phyloP scores from a whole-genome alignment of 805 yeast genomes.

The Schwanniomyces polymorphus region DNA sequence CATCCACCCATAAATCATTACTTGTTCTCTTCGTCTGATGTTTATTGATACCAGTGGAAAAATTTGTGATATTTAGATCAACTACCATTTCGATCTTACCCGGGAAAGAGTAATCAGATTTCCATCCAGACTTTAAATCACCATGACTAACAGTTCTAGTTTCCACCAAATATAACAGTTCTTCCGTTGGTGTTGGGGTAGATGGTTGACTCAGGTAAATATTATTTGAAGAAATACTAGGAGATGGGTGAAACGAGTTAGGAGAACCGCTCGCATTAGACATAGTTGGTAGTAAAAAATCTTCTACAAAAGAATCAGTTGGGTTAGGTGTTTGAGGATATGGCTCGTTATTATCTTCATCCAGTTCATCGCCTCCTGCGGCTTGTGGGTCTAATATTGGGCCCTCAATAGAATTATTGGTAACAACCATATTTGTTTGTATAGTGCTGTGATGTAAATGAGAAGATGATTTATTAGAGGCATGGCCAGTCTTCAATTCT shows the following conservation, averaged over 20 bases:
- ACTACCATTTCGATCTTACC: slow-evolving; percentile 83
- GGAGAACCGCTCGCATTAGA: neutral
- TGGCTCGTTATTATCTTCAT: neutral
- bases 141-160: slow-evolving; percentile 73
- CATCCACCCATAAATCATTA: slow-evolving; percentile 25
- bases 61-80: slow-evolving; percentile 59
- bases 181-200: slow-evolving; percentile 16
- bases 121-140: slow-evolving; percentile 91
- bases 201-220: slow-evolving; percentile 3
- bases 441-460: slow-evolving; percentile 8
- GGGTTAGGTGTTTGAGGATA: slow-evolving; percentile 15
- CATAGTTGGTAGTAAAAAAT: slow-evolving; percentile 15
- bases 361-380: neutral
- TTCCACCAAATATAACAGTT: slow-evolving; percentile 64
- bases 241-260: neutral
- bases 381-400: neutral
- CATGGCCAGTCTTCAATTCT: slow-evolving; percentile 6
- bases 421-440: neutral
- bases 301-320: slow-evolving; percentile 24
- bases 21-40: slow-evolving; percentile 48
- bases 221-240: neutral
- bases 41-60: slow-evolving; percentile 53
- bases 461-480: slow-evolving; percentile 2
- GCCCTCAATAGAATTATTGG: neutral
- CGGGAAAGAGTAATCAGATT: slow-evolving; percentile 75